These are phyloP conservation scores for Nemophila menziesii DNA, from an alignment of 257 asterid genomes.

Conservation along the genomic window DNA sequence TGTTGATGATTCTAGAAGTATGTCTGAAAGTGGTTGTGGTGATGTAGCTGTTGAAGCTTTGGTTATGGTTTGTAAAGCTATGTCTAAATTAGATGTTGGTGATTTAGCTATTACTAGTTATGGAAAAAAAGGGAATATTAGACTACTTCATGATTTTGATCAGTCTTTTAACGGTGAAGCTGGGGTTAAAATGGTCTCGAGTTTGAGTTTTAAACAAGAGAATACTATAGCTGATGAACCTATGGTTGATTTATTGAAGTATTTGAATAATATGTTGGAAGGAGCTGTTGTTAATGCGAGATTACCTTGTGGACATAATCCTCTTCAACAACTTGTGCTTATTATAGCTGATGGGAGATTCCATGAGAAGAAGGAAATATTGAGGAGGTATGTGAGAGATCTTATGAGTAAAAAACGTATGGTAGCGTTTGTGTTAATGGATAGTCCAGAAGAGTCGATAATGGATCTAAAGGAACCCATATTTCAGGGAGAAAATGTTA, in stretches of 20 bases:
- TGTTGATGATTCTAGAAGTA: slow-evolving; percentile 90
- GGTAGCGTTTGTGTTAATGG: slow-evolving; percentile 81
- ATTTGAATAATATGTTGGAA: slow-evolving; percentile 60
- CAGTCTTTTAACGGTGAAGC: slow-evolving; percentile 82
- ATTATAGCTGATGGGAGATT: slow-evolving; percentile 87
- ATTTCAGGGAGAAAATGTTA: too few relatives aligned
- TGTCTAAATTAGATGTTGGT: slow-evolving; percentile 95
- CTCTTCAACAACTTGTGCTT: slow-evolving; percentile 91
- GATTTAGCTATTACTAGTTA: slow-evolving; percentile 80
- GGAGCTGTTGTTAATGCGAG: slow-evolving; percentile 52
- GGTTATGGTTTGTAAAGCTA: slow-evolving; percentile 90
- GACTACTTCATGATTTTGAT: slow-evolving; percentile 68
- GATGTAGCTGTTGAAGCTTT: slow-evolving; percentile 78
- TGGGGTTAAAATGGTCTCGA: slow-evolving; percentile 86
- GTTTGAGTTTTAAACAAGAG: slow-evolving; percentile 83
- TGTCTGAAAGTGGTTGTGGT: slow-evolving; percentile 77
- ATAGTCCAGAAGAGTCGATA: slow-evolving; percentile 61
- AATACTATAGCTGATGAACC: slow-evolving; percentile 71
- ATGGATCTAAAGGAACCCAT: slow-evolving; percentile 41
- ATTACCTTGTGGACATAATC: slow-evolving; percentile 73
- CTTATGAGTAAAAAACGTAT: slow-evolving; percentile 59
- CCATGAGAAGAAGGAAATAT: slow-evolving; percentile 73
- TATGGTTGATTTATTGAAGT: slow-evolving; percentile 70
- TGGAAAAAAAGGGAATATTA: slow-evolving; percentile 85
- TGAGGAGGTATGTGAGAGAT: slow-evolving; percentile 69